A percentile compares a stretch with the other conserved stretches of the same genome.
Conservation (phyloP, 345 rosid genomes). For the Eucalyptus fibrosa region DNA sequence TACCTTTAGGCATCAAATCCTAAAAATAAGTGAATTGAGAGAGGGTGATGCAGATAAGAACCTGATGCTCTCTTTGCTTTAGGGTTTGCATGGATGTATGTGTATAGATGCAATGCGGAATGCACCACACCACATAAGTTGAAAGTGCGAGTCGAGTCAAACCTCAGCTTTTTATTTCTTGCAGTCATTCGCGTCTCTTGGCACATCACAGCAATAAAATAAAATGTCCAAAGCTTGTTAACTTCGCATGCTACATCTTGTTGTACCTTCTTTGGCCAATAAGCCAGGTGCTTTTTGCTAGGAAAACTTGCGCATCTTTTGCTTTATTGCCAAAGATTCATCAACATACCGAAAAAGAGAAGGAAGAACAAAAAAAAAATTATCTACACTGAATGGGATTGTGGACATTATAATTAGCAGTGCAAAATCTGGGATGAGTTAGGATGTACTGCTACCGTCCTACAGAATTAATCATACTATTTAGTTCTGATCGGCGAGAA, state of each 20-base stretch:
- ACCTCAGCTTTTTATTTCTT: not conserved
- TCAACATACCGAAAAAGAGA: not conserved
- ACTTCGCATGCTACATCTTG: not conserved
- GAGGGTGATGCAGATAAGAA: conserved; percentile 28
- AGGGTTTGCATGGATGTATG: not conserved
- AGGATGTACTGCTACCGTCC: not conserved
- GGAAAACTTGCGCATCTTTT: not conserved
- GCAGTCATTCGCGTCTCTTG: not conserved
- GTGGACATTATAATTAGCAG: not conserved
- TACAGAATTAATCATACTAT: not conserved
- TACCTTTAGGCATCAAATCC: conserved; percentile 28
- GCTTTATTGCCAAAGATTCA: not conserved
- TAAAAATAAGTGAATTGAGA: not conserved
- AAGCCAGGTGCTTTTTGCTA: not conserved
- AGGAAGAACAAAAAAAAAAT: not conserved
- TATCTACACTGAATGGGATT: not conserved
- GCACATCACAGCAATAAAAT: not conserved
- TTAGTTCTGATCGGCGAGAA: not conserved
- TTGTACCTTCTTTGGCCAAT: not conserved
- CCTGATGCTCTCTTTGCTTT: conserved; percentile 11
- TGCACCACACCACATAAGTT: not conserved
- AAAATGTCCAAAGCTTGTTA: not conserved
- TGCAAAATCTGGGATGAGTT: not conserved
- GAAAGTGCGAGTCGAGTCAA: not conserved
- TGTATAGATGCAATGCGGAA: conserved; percentile 8